A percentile compares a stretch with the other conserved stretches of the same genome.
These are phyloP conservation scores for Dothidotthia symphoricarpi DNA, from an alignment of 2,329 filamentous ascomycete species.

Conservation along the genomic window DNA sequence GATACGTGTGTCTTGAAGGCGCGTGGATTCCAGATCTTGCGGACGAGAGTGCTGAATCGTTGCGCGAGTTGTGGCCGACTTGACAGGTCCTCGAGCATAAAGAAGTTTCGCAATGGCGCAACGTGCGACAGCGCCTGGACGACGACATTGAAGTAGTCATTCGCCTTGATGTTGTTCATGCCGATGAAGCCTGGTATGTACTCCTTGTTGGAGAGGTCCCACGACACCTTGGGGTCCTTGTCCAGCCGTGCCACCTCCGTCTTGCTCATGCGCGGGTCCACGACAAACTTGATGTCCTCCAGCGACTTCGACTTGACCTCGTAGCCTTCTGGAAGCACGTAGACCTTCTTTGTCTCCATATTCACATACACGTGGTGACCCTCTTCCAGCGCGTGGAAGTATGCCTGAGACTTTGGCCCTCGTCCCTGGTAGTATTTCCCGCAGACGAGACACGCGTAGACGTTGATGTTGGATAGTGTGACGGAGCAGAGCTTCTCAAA, in stretches of 20 bases:
- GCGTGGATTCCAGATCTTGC: conserved; percentile 97
- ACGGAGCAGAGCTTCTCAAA: conserved; percentile 98
- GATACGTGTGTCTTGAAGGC: conserved; percentile 97
- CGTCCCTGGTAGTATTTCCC: conserved; percentile 97
- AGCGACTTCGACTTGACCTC: conserved; percentile 92
- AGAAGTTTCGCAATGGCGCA: conserved; percentile 81
- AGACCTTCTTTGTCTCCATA: conserved; percentile 88
- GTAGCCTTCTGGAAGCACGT: conserved; percentile 92
- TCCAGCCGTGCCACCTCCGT: conserved; percentile 80
- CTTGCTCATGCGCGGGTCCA: conserved; percentile 81
- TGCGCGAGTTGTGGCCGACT: conserved; percentile 77
- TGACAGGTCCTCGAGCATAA: conserved; percentile 81
- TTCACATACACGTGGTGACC: conserved; percentile 98
- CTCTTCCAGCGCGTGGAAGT: conserved; percentile 94
- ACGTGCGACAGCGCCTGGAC: conserved; percentile 91
- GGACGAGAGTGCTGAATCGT: conserved; percentile 82
- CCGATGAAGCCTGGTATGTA: conserved; percentile 95
- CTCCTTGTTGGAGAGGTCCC: conserved; percentile 77
- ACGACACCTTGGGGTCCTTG: conserved; percentile 60
- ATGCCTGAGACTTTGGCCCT: conserved; percentile 90
- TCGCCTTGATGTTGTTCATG: conserved; percentile 99
- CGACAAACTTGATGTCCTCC: conserved; percentile 97
- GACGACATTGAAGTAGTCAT: conserved; percentile 97
- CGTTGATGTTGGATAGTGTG: conserved; percentile 95
- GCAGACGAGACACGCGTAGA: conserved; percentile 95